A percentile compares a stretch with the other conserved stretches of the same genome.
These are phyloP conservation scores for Rhizophagus prolifer DNA, from an alignment of 192 early-diverging fungal genomes.

Conservation along the genomic window DNA sequence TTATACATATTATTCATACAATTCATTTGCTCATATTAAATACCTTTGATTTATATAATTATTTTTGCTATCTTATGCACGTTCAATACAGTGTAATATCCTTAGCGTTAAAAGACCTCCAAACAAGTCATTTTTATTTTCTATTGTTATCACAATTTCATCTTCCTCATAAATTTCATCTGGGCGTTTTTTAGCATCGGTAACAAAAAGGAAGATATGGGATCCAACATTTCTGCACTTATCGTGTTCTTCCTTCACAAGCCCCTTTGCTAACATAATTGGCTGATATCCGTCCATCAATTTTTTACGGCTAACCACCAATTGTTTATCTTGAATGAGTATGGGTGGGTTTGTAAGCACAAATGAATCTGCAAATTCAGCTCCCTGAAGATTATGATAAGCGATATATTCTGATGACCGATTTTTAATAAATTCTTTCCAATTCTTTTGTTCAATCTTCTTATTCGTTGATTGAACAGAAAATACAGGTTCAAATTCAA, in stretches of 20 bases:
- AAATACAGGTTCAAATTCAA: too few relatives aligned
- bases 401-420: neutral
- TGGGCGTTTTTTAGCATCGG: neutral
- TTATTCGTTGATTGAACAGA: too few relatives aligned
- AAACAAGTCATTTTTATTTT: neutral
- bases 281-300: neutral
- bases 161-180: neutral
- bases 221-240: neutral
- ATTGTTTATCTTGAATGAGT: neutral
- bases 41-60: too few relatives aligned
- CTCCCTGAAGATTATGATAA: neutral
- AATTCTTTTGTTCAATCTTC: too few relatives aligned
- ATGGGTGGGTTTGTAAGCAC: neutral
- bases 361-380: neutral
- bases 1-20: too few relatives aligned
- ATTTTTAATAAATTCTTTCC: too few relatives aligned
- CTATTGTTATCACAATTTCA: neutral
- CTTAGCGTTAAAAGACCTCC: neutral
- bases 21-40: too few relatives aligned
- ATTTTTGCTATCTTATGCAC: too few relatives aligned
- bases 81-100: constrained; percentile 1
- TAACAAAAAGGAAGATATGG: constrained; percentile 1
- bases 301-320: neutral
- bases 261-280: neutral
- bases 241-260: constrained; percentile 15